Evolutionary conservation across 495 filamentous ascomycete genomes (phyloP).

Genomic region (Neurospora hispaniola): DNA sequence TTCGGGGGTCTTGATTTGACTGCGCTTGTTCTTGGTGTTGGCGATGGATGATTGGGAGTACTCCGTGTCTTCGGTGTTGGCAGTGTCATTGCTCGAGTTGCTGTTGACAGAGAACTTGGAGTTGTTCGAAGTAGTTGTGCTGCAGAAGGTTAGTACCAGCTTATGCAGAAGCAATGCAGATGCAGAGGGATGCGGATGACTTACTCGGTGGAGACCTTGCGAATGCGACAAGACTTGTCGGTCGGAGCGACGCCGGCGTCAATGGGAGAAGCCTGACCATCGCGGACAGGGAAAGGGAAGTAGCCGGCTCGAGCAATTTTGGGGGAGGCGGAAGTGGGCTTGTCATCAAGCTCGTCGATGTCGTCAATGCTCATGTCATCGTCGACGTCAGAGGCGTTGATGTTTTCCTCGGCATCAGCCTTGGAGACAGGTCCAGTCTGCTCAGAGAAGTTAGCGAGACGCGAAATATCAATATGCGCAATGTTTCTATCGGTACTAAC

Average conservation of each 20-base stretch:
- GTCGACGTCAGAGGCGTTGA: neutral
- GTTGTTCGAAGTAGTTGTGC: neutral
- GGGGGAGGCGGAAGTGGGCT: neutral
- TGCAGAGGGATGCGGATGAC: neutral
- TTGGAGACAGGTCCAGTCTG: neutral
- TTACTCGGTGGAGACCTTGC: neutral
- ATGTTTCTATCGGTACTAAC: neutral
- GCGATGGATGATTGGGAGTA: neutral
- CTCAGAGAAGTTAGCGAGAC: neutral
- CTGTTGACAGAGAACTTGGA: neutral
- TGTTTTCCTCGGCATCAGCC: neutral
- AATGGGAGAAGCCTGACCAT: neutral
- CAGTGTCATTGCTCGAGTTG: neutral
- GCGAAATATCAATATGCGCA: rapidly evolving
- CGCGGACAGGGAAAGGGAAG: neutral
- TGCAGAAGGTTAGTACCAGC: neutral
- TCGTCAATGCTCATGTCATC: neutral
- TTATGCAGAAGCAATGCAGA: neutral
- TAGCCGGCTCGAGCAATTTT: neutral
- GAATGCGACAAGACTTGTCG: neutral
- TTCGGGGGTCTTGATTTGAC: neutral
- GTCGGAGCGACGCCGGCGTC: neutral
- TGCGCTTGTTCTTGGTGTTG: neutral
- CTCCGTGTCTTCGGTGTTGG: neutral
- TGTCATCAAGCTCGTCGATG: neutral